Conservation (phyloP, 257 asterid species). For the Solanum arcanum region DNA sequence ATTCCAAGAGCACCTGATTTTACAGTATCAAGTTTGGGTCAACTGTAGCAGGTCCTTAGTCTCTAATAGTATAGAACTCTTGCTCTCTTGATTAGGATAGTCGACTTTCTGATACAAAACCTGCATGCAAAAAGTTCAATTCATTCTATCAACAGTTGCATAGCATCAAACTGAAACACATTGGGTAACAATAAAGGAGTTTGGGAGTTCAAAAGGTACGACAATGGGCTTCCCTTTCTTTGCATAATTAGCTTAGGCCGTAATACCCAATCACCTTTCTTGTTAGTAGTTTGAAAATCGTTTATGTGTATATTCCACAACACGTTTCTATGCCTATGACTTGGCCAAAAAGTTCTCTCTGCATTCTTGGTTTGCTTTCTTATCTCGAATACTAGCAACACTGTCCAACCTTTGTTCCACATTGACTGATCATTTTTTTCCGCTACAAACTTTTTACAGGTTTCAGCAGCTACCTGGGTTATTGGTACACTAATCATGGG, state of each 20-base stretch:
- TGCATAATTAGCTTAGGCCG: not conserved
- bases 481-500: conserved; percentile 75
- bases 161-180: not conserved
- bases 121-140: not conserved
- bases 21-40: not conserved
- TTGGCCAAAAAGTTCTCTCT: not conserved
- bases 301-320: not conserved
- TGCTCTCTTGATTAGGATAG: not conserved
- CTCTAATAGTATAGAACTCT: not conserved
- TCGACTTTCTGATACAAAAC: not conserved
- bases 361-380: not conserved
- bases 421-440: not conserved
- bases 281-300: not conserved
- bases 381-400: not conserved
- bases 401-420: not conserved
- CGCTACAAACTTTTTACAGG: conserved; percentile 18
- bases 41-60: not conserved
- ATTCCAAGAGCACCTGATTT: not conserved
- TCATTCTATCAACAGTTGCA: not conserved
- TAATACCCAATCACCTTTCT: not conserved
- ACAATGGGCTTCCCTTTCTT: not conserved
- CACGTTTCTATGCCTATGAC: not conserved
- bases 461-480: conserved; percentile 70
- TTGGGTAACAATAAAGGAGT: not conserved
- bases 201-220: not conserved